A percentile compares a stretch with the other conserved stretches of the same genome.
Evolutionary conservation across 2,329 filamentous ascomycete genomes (phyloP).

Genomic region (Aspergillus costaricaensis): DNA sequence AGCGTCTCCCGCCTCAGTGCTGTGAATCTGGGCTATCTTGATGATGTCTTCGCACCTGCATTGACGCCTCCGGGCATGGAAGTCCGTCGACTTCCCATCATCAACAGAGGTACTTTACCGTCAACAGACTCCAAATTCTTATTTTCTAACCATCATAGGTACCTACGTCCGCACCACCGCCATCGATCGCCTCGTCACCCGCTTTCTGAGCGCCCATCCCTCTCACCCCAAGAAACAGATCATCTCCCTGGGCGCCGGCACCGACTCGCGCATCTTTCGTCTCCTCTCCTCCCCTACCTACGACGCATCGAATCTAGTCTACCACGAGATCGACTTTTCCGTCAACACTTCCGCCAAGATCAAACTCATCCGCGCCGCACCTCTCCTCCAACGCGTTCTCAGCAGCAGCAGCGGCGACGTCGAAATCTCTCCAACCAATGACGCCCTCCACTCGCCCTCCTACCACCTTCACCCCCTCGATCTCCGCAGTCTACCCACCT

Average conservation of each 20-base stretch:
- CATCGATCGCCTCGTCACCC: constrained; percentile 73
- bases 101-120: constrained; percentile 72
- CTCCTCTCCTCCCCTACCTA: constrained; percentile 56
- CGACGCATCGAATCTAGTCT: constrained; percentile 57
- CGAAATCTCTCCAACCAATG: constrained; percentile 39
- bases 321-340: constrained; percentile 92
- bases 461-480: constrained; percentile 67
- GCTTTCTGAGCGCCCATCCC: constrained; percentile 60
- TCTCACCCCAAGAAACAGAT: constrained; percentile 62
- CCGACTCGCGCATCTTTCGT: constrained; percentile 85
- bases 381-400: constrained; percentile 34
- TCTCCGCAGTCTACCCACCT: constrained; percentile 59
- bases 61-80: constrained; percentile 60
- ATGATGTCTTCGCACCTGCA: constrained; percentile 73
- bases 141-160: constrained; percentile 55
- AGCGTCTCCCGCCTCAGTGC: constrained; percentile 86
- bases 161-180: constrained; percentile 90
- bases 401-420: constrained; percentile 30
- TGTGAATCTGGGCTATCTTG: constrained; percentile 79
- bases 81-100: constrained; percentile 77
- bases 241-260: constrained; percentile 88
- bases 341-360: constrained; percentile 71
- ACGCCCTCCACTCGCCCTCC: constrained; percentile 48
- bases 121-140: too few species aligned
- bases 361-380: constrained; percentile 38